Percentiles rank a stretch among this genome's conserved stretches.
phyloP scores from a whole-genome alignment of 352 stramenopile genomes.

The Globisporangium mamillatum region DNA sequence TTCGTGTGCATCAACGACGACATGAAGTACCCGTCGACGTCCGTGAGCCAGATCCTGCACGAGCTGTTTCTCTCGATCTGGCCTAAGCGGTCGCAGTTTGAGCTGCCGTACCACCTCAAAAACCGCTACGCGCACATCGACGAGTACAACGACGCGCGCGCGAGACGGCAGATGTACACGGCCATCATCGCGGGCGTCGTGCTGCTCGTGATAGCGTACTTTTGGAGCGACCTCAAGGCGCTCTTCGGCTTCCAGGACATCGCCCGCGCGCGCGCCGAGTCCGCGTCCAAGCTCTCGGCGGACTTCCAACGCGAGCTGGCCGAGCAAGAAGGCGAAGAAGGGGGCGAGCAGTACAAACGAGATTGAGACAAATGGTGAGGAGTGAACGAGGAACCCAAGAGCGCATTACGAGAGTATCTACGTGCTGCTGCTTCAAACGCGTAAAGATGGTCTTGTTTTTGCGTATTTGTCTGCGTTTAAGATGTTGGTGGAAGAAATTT shows the following conservation, averaged over 20 bases:
- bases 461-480: neutral
- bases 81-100: slow-evolving; percentile 90
- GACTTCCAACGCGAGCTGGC: slow-evolving; percentile 37
- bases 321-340: slow-evolving; percentile 9
- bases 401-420: neutral
- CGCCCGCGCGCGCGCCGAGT: slow-evolving; percentile 54
- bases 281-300: slow-evolving; percentile 56
- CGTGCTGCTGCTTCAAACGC: neutral
- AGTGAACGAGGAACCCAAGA: neutral
- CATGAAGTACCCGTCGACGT: slow-evolving; percentile 86
- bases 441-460: neutral
- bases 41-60: slow-evolving; percentile 83
- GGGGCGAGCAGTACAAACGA: slow-evolving; percentile 13
- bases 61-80: slow-evolving; percentile 93
- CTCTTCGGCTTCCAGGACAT: slow-evolving; percentile 75
- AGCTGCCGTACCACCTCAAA: slow-evolving; percentile 85
- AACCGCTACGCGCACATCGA: slow-evolving; percentile 86
- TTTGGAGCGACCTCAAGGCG: slow-evolving; percentile 44
- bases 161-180: slow-evolving; percentile 40
- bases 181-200: slow-evolving; percentile 29
- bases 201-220: slow-evolving; percentile 48
- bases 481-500: neutral
- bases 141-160: slow-evolving; percentile 56
- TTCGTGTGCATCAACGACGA: slow-evolving; percentile 97
- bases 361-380: neutral